Conservation (phyloP, 495 filamentous ascomycete genomes). For the Neurospora tetrasperma region DNA sequence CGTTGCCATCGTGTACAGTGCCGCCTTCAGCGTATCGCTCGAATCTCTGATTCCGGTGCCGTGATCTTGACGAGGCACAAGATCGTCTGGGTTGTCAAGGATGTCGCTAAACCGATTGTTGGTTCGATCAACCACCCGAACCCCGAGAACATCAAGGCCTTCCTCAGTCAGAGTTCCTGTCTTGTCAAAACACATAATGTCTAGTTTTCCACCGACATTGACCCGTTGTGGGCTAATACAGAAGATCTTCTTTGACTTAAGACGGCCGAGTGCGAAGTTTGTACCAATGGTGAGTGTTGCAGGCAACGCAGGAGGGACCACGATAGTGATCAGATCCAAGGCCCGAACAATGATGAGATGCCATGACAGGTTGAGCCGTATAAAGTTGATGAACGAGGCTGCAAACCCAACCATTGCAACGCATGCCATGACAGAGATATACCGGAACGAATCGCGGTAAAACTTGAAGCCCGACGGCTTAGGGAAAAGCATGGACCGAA, state of each 20-base stretch:
- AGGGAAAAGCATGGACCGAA: conserved; percentile 97
- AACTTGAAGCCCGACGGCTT: conserved; percentile 98
- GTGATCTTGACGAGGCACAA: conserved; percentile 46
- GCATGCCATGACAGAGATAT: conserved; percentile 93
- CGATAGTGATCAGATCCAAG: conserved; percentile 93
- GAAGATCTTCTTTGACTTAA: conserved; percentile 83
- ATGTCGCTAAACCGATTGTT: conserved; percentile 44
- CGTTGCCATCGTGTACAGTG: conserved; percentile 90
- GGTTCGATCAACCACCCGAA: conserved; percentile 59
- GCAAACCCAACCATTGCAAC: conserved; percentile 82
- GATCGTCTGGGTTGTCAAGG: conserved; percentile 34
- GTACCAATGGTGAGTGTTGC: conserved; percentile 94
- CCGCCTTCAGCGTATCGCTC: conserved; percentile 55
- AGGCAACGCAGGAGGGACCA: conserved; percentile 93
- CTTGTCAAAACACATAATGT: conserved; percentile 97
- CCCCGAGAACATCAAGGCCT: conserved; percentile 86
- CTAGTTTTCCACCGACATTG: conserved; percentile 91
- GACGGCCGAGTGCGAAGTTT: conserved; percentile 80
- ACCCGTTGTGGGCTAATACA: conserved; percentile 96
- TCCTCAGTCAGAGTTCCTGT: conserved; percentile 97
- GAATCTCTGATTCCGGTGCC: conserved; percentile 46
- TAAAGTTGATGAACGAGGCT: conserved; percentile 86
- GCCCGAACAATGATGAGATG: conserved; percentile 85
- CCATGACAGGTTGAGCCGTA: conserved; percentile 71
- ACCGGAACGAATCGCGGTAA: conserved; percentile 93